These are phyloP conservation scores for Hydnum rufescens DNA, from an alignment of 768 basidiomycete species.

Conservation along the genomic window DNA sequence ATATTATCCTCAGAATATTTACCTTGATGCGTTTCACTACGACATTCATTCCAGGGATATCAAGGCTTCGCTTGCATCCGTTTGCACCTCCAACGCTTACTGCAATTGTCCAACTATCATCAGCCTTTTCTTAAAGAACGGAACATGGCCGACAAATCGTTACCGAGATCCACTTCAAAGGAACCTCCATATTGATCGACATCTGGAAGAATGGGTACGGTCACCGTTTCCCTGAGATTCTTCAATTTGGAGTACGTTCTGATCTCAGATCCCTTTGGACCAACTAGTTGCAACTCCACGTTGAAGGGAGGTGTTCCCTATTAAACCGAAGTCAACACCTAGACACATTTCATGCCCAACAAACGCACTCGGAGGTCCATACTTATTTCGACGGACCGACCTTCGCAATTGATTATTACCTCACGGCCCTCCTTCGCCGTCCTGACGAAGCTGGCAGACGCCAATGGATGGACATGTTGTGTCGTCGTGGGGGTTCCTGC, in stretches of 20 bases:
- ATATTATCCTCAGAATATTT: slow-evolving; percentile 11
- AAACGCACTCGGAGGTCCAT: slow-evolving; percentile 52
- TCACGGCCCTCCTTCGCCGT: slow-evolving; percentile 23
- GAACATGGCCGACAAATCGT: slow-evolving; percentile 10
- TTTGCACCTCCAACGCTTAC: slow-evolving; percentile 77
- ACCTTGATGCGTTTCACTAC: slow-evolving; percentile 72
- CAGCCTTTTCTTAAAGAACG: not conserved
- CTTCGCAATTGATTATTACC: slow-evolving; percentile 43
- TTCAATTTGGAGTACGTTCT: slow-evolving; percentile 36
- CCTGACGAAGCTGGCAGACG: slow-evolving; percentile 52
- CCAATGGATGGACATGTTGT: slow-evolving; percentile 78
- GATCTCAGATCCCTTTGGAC: slow-evolving; percentile 44
- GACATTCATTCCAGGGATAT: slow-evolving; percentile 59
- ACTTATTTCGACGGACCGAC: slow-evolving; percentile 51
- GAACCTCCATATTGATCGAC: slow-evolving; percentile 49
- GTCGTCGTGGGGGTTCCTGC: slow-evolving; percentile 52
- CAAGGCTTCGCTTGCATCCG: slow-evolving; percentile 60
- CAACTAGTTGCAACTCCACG: slow-evolving; percentile 62
- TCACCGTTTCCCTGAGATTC: slow-evolving; percentile 32
- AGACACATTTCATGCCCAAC: too few relatives aligned
- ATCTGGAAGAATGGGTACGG: slow-evolving; percentile 45
- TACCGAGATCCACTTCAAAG: slow-evolving; percentile 65
- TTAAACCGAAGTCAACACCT: too few relatives aligned
- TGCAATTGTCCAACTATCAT: slow-evolving; percentile 13
- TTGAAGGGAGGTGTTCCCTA: slow-evolving; percentile 87